Base-by-base conservation (phyloP, 352 stramenopile species). In the Phytophthora vignae region DNA sequence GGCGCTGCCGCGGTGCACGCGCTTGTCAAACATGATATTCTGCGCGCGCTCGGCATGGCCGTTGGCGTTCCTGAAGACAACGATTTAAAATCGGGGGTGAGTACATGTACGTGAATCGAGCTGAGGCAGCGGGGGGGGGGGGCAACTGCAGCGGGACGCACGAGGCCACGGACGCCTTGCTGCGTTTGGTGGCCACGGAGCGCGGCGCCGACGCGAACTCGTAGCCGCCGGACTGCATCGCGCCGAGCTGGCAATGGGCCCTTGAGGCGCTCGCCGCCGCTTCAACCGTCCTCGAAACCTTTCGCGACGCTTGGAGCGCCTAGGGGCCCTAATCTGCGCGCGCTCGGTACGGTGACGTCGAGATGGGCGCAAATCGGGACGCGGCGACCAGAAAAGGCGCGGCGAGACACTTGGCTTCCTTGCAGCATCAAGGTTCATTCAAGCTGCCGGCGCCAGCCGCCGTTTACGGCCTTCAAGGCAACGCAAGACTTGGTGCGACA, bases 11-110 rank as follows among this genome's bases (percentile, higher is more conserved):
- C 96, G 90, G 42, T 98, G 90, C 42, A 99, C 87, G n/a, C 96
- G 86, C 49, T 87, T 85, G 73, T 99, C 94, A 56, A 88, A 98
- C 95, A 98, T 98, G 67, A 98, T 96, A 68, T 98, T 98, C 59
- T 96, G 88, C 12, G 78, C 15, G 48, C 83, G 73, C 12, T 92
- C 85, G 29, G 29, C 58, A 4, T 79, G 85, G 67, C 38, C 33
- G 40, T 69, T 69, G 40, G 19, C 53, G 61, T 67, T 72, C 29
- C 62, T 75, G 53, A 9, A 7, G 38, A 40, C 33, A 40, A 40
- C 33, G 12, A 55, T 3, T 36, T 17, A 22, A 49, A n/a, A 33
- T n/a, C 4, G 22, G 44, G 46, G 44, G 31, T 27, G 33, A 48
- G n/a, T n/a, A n/a, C n/a, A n/a, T n/a, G 42, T 33, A 1, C 27